Base-by-base conservation (phyloP, 805 yeast genomes). In the Hanseniaspora thailandica region DNA sequence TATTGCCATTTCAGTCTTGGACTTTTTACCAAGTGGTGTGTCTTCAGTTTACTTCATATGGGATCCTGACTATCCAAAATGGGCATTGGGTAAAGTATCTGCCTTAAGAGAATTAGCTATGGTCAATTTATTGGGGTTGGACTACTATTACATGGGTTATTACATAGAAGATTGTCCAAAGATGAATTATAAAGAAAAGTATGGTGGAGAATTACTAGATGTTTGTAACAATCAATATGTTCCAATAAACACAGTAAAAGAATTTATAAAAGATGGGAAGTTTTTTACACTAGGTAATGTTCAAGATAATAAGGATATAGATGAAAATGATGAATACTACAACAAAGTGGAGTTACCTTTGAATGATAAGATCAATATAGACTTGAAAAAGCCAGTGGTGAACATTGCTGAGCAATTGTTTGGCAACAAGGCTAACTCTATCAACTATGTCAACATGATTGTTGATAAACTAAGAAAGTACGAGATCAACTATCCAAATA, bases 31-130 rank as follows among this genome's bases (percentile, higher is more conserved):
- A 0, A 65, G 77, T 25, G 83, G 86, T 0, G 64, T 89, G 0
- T 86, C 96, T 0, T 81, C 95, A 0, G 89, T 89, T 1, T 88
- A 89, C 63, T 84, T 89, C 63, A 78, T 88, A 12, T 86, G 93
- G 85, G 89, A 87, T 62, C 93, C 94, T 0, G 89, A 80, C 52
- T 82, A 73, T 62, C 80, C 81, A 4, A 72, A 77, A 49, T 68
- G 81, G 58, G 82, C 86, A 0, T 64, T 88, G 30, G 97, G 97
- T 0, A 86, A 86, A 25, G 63, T 88, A 1, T 80, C 88, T 56
- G 90, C 86, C 0, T 61, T 87, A 26, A 67, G 84, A 38, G 97
- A 88, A 61, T 67, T 86, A 36, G 71, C 76, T 1, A 62, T 85
- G 63, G 69, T 80, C 4, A 58, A 71, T 26, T 64, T 74, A 40